Evolutionary conservation across 208 protist genomes (phyloP).

Genomic region (Crithidia bombi): DNA sequence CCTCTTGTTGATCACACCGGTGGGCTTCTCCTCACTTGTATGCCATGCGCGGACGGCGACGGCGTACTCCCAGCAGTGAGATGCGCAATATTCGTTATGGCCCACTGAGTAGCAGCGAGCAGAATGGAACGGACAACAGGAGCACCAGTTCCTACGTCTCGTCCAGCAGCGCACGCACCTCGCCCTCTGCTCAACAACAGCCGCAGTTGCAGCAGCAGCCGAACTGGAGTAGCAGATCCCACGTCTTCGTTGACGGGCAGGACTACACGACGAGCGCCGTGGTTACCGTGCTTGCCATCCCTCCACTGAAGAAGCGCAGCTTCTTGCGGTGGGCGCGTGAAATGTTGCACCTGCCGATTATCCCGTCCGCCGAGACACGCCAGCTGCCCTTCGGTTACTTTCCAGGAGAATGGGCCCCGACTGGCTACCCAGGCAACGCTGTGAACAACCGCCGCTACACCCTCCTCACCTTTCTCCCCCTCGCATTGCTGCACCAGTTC

Average conservation of each 20-base stretch:
- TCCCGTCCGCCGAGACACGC: conserved; percentile 38
- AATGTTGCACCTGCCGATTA: conserved; percentile 39
- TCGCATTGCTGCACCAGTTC: conserved; percentile 82
- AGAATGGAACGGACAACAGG: neutral
- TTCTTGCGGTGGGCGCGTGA: conserved; percentile 23
- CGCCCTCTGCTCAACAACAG: neutral
- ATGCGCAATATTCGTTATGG: conserved; percentile 30
- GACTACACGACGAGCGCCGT: neutral
- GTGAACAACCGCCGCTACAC: conserved; percentile 87
- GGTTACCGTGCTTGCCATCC: conserved; percentile 28
- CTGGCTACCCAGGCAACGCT: conserved; percentile 67
- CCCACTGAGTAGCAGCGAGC: conserved; percentile 13
- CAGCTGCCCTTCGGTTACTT: conserved; percentile 60
- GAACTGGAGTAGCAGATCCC: too few species aligned
- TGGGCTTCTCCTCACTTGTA: conserved; percentile 2
- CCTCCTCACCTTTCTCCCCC: conserved; percentile 78
- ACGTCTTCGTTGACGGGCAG: neutral
- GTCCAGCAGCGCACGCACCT: neutral
- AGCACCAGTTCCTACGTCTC: neutral
- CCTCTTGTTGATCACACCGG: conserved; percentile 11
- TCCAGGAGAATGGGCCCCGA: conserved; percentile 41
- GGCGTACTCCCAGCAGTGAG: conserved; percentile 9
- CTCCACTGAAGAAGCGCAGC: conserved; percentile 24
- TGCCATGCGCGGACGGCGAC: conserved; percentile 15
- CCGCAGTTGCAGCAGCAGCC: too few species aligned